Base-by-base conservation (phyloP, 1,139 yeast genomes). In the Lodderomyces jiufengensis region DNA sequence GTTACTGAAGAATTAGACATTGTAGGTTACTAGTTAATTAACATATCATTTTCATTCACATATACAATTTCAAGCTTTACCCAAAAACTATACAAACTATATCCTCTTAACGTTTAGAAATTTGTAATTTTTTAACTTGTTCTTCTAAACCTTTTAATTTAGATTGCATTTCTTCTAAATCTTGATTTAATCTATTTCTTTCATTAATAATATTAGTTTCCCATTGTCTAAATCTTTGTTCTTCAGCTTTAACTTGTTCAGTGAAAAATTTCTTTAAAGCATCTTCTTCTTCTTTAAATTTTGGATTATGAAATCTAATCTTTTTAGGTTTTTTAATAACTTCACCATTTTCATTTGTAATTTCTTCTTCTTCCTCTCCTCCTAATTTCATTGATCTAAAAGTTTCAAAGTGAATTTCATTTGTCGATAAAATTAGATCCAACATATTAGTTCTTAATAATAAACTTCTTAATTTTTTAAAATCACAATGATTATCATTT, bases 231-330 rank as follows among this genome's bases (percentile, higher is more conserved):
- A 92, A 94, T 57, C 98, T 77, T 55, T 86, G 95, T 56, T 94
- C 98, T 66, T 92, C 98, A 33, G 87, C 86, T 67, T 90, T 88
- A 45, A 94, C 96, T 66, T 92, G 97, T 59, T 90, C 97, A n/a
- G 97, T 92, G 64, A 92, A 92, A 60, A 85, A 84, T 63, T 85
- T 84, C 75, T 94, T 88, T 57, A 94, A 73, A 24, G 92, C 84
- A 59, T 86, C 95, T 63, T 94, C 98, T 59, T 92, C 97, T 62
- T 92, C 97, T 62, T 87, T 84, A 66, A 85, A 92, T 63, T 85
- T 84, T 39, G 97, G 97, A 61, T 92, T 88, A 53, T 83, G 87
- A 48, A 52, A 70, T 66, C 61, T 71, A 62, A 66, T 73, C 50
- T 66, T 73, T 63, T 79, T 70, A 5, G 61, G 49, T 48, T 61